A percentile compares a stretch with the other conserved stretches of the same genome.
These are phyloP conservation scores for Cyphellophora attinorum DNA, from an alignment of 2,329 filamentous ascomycete genomes.

Conservation along the genomic window DNA sequence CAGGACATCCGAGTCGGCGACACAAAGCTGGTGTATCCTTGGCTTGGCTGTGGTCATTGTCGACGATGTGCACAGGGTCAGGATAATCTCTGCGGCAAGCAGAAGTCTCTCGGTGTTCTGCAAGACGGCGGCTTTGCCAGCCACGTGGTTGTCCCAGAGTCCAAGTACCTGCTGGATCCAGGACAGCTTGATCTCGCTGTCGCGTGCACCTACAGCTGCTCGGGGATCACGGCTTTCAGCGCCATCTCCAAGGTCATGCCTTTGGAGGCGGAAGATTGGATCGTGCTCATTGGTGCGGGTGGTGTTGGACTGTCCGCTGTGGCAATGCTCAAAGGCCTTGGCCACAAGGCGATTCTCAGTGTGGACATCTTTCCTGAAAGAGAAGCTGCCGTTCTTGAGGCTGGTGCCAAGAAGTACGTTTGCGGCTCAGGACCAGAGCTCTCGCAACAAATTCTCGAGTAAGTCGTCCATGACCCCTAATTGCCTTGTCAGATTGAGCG, in stretches of 20 bases:
- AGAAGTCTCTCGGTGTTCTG: conserved; percentile 2
- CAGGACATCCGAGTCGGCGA: conserved; percentile 1
- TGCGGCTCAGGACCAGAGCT: background rate
- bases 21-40: conserved; percentile 7
- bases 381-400: background rate
- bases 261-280: conserved; percentile 1
- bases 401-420: conserved; percentile 1
- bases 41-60: conserved; percentile 7
- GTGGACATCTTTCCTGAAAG: conserved; percentile 4
- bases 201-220: conserved; percentile 4
- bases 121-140: conserved; percentile 7
- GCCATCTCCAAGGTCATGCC: conserved; percentile 3
- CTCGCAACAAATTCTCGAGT: conserved; percentile 2
- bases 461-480: too few relatives aligned
- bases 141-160: conserved; percentile 9
- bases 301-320: conserved; percentile 3
- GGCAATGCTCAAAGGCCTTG: conserved; percentile 1
- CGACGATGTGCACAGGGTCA: conserved; percentile 6
- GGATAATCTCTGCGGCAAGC: conserved; percentile 5
- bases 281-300: conserved; percentile 3
- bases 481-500: too few relatives aligned
- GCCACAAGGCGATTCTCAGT: conserved; percentile 2
- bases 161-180: conserved; percentile 11
- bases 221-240: conserved; percentile 3
- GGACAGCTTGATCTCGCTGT: too few relatives aligned